Base-by-base conservation (phyloP, 148 eudicot species). In the Heliosperma pusillum region DNA sequence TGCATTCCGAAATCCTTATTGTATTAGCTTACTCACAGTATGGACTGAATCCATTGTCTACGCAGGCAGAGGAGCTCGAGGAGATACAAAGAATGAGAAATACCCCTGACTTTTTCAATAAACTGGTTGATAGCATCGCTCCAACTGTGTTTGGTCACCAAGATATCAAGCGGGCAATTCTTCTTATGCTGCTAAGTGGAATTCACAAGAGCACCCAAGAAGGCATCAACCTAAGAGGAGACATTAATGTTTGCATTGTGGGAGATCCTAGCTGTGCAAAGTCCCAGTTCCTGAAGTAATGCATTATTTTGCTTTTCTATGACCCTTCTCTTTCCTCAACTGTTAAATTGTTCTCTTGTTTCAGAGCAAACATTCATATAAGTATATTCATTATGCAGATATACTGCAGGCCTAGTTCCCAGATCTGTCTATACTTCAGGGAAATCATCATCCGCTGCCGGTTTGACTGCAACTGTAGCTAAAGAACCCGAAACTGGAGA, bases 401-500 rank as follows among this genome's bases (percentile, higher is more conserved):
- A 96, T 70, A 85, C 99, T 70, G 21, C 97, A 61, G 83, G 88
- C 77, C 80, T 96, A 79, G 99, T 96, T 76, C 89, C 99, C 36
- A 82, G 99, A 78, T 96, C 99, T 70, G 99, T 96, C 56, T 96
- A 96, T 80, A 96, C 99, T 63, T 96, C 99, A 61, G 99, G 99
- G 64, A 96, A 96, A 82, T 96, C 99, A 26, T 92, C 99, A 40
- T 96, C 99, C 13, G 99, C 99, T 79, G 99, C 99, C 73, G 99
- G 99, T 67, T 87, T 96, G 87, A 96, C 99, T 30, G 99, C 99
- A 68, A 96, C 99, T 50, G 99, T 96, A 69, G 99, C 99, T 55
- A 96, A 96, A 87, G 99, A 96, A 78, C 99, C 99, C 72, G 99
- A 96, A 87, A 96, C 99, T 73, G 99, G 99, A 62, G 99, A 96